These are phyloP conservation scores for Roridomyces roridus DNA, from an alignment of 768 basidiomycete species.

Conservation along the genomic window DNA sequence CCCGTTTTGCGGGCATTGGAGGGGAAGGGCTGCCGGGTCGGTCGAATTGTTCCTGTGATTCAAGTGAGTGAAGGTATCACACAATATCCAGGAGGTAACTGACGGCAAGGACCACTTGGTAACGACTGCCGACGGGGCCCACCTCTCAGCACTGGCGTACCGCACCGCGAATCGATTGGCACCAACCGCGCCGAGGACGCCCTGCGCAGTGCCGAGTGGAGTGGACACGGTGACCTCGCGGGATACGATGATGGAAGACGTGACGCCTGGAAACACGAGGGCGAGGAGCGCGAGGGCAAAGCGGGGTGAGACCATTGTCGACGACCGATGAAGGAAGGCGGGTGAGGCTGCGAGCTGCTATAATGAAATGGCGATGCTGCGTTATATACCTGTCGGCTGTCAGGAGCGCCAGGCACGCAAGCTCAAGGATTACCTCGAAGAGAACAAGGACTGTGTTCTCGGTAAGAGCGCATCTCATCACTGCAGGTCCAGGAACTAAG, in stretches of 20 bases:
- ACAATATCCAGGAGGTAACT: slow-evolving; percentile 28
- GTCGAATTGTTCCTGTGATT: slow-evolving; percentile 53
- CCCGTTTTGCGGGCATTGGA: slow-evolving; percentile 72
- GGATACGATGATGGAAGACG: background rate
- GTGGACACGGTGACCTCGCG: slow-evolving; percentile 39
- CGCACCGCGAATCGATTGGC: slow-evolving; percentile 65
- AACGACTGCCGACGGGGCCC: slow-evolving; percentile 59
- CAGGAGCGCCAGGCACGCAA: too few species aligned
- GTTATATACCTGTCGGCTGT: too few species aligned
- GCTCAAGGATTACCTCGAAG: background rate
- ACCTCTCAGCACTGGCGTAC: slow-evolving; percentile 69
- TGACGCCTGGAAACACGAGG: background rate
- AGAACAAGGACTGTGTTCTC: slow-evolving; percentile 11
- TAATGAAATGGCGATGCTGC: too few species aligned
- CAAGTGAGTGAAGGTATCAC: background rate
- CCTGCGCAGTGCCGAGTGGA: slow-evolving; percentile 62
- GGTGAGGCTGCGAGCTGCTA: too few species aligned
- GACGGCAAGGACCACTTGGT: slow-evolving; percentile 70
- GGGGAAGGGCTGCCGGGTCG: slow-evolving; percentile 63
- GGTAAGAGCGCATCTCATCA: slow-evolving; percentile 3
- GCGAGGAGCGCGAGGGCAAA: background rate
- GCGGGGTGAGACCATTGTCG: background rate
- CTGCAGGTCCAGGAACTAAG: slow-evolving; percentile 17
- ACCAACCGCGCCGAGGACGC: slow-evolving; percentile 52
- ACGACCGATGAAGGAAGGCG: too few species aligned